Conservation (phyloP, 2,329 filamentous ascomycete species). For the Colletotrichum phormii region DNA sequence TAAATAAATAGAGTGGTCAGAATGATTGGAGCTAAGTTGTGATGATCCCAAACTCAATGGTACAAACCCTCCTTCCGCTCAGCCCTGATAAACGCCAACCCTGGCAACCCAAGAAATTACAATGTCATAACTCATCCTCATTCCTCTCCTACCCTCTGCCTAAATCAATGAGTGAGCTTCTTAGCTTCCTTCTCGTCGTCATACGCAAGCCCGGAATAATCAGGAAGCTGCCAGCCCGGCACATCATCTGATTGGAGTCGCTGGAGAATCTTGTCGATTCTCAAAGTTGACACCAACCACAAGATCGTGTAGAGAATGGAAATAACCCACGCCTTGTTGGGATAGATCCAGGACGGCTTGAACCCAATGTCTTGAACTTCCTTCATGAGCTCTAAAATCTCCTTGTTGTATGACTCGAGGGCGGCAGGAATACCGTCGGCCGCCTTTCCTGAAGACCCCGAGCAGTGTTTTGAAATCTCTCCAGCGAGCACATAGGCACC, state of each 20-base stretch:
- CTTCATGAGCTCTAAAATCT: constrained; percentile 56
- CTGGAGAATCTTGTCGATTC: constrained; percentile 26
- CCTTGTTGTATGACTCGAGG: constrained; percentile 56
- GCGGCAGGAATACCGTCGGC: constrained; percentile 44
- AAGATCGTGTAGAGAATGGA: constrained; percentile 7
- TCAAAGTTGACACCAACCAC: constrained; percentile 17
- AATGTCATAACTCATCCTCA: background rate
- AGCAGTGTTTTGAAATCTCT: constrained; percentile 52
- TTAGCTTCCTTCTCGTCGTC: background rate
- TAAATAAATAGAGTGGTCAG: background rate
- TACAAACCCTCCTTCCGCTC: background rate
- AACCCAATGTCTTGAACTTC: constrained; percentile 49
- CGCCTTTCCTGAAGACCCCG: background rate
- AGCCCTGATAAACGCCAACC: background rate
- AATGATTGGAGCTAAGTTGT: background rate
- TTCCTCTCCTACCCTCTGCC: too few species aligned
- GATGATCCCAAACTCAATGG: background rate
- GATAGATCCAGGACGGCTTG: constrained; percentile 17
- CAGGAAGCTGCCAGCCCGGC: constrained; percentile 25
- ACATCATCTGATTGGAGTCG: constrained; percentile 27
- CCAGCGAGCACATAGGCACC: constrained; percentile 69
- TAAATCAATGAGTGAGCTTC: background rate
- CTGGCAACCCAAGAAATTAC: background rate
- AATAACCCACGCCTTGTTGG: constrained; percentile 29
- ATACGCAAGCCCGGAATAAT: constrained; percentile 1